phyloP scores from a whole-genome alignment of 108 stramenopile genomes.

The Pseudonitzschia multistriata region DNA sequence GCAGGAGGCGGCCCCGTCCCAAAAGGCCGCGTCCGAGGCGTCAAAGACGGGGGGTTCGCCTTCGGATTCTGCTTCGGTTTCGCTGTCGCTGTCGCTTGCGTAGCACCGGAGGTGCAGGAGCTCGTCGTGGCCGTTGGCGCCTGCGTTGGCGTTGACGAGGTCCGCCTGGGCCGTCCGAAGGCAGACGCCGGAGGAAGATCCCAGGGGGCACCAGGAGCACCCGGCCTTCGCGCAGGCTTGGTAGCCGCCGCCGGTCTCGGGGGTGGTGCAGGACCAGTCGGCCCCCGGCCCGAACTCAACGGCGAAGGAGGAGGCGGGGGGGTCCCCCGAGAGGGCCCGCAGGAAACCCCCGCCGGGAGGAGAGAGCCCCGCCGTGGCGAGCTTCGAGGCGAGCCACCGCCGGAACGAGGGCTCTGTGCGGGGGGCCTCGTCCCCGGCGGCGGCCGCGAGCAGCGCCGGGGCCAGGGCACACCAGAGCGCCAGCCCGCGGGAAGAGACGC shows the following conservation, averaged over 20 bases:
- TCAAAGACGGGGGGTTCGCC: not conserved
- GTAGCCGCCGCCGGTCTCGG: not conserved
- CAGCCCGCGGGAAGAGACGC: too few species aligned
- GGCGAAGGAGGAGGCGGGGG: not conserved
- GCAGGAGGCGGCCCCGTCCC: constrained; percentile 5
- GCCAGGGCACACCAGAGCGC: too few species aligned
- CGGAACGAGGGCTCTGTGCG: too few species aligned
- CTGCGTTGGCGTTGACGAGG: not conserved
- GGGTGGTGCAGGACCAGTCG: constrained; percentile 2
- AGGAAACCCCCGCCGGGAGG: too few species aligned
- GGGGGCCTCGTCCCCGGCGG: too few species aligned
- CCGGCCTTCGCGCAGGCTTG: not conserved
- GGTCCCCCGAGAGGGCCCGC: too few species aligned
- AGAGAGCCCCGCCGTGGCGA: too few species aligned
- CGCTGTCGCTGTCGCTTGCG: not conserved
- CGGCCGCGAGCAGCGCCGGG: too few species aligned
- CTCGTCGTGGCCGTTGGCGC: not conserved
- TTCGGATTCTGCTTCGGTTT: not conserved
- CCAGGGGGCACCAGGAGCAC: constrained; percentile 12
- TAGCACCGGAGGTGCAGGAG: not conserved
- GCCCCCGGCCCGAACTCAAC: constrained; percentile 5
- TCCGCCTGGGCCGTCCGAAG: not conserved
- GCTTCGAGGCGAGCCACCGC: too few species aligned
- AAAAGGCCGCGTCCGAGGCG: not conserved
- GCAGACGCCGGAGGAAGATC: not conserved